Evolutionary conservation across 805 yeast genomes (phyloP).

Genomic region (Vanderwaltozyma yarrowii): DNA sequence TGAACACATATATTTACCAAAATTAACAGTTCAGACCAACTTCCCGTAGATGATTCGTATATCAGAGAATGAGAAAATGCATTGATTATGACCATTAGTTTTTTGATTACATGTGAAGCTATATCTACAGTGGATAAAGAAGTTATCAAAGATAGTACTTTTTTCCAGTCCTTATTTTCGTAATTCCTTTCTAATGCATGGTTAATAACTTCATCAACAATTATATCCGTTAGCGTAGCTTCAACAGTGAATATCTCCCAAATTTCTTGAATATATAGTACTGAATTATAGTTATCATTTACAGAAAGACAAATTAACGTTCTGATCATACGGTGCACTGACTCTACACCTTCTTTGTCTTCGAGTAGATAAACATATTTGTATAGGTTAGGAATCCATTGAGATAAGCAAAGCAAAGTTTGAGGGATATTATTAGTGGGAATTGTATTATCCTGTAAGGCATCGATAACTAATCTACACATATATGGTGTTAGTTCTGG

Average conservation of each 20-base stretch:
- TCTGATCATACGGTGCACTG: conserved; percentile 47
- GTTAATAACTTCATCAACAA: conserved; percentile 62
- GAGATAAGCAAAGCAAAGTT: conserved; percentile 32
- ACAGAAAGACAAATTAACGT: conserved; percentile 50
- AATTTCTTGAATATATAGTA: conserved; percentile 45
- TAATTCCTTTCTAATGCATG: conserved; percentile 64
- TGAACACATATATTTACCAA: conserved; percentile 51
- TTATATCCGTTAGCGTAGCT: conserved; percentile 40
- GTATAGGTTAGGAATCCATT: conserved; percentile 64
- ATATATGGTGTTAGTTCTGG: conserved; percentile 55
- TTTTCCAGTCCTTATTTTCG: conserved; percentile 56
- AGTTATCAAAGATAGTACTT: conserved; percentile 47
- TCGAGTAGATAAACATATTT: conserved; percentile 41
- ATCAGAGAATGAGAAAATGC: conserved; percentile 34
- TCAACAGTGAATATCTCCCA: conserved; percentile 63
- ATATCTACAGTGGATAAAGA: conserved; percentile 56
- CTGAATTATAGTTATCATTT: conserved; percentile 34
- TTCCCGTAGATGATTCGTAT: conserved; percentile 34
- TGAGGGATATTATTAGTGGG: conserved; percentile 9
- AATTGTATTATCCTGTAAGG: conserved; percentile 13
- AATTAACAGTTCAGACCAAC: conserved; percentile 61
- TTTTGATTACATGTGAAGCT: conserved; percentile 49
- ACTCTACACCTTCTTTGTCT: conserved; percentile 44
- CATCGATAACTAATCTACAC: conserved; percentile 17
- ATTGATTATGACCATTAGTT: conserved; percentile 44